Percentiles rank a stretch among this genome's conserved stretches.
These are phyloP conservation scores for Amauroascus verrucosus DNA, from an alignment of 2,329 filamentous ascomycete species.

Conservation along the genomic window DNA sequence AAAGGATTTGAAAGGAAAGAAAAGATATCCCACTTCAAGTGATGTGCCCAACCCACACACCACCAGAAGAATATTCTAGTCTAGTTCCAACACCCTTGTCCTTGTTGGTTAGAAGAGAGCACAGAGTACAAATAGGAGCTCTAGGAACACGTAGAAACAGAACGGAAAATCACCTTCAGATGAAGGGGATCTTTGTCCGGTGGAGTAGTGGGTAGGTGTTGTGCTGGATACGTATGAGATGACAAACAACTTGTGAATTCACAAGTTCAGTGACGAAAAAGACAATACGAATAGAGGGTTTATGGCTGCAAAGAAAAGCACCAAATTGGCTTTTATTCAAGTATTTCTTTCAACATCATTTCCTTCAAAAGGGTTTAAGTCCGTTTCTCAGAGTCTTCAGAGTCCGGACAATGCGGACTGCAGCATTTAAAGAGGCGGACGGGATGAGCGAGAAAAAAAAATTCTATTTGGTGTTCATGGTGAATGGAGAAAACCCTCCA, in stretches of 20 bases:
- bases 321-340: slow-evolving; percentile 2
- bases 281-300: not conserved
- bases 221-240: slow-evolving; percentile 8
- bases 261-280: slow-evolving; percentile 9
- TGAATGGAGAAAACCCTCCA: not conserved
- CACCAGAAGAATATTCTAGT: slow-evolving; percentile 1
- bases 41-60: slow-evolving; percentile 12
- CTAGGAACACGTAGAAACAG: not conserved
- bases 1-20: slow-evolving; percentile 2
- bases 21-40: slow-evolving; percentile 7
- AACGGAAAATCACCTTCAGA: slow-evolving; percentile 3
- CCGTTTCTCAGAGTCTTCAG: not conserved
- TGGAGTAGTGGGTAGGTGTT: slow-evolving; percentile 3
- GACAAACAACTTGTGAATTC: slow-evolving; percentile 15
- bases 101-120: slow-evolving; percentile 4
- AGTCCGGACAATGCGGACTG: not conserved
- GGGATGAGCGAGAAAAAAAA: not conserved
- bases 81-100: slow-evolving; percentile 1
- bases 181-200: slow-evolving; percentile 2
- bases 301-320: slow-evolving; percentile 5
- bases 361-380: not conserved
- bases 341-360: slow-evolving; percentile 6
- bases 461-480: slow-evolving; percentile 2
- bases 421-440: slow-evolving; percentile 9
- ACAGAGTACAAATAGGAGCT: slow-evolving; percentile 1